Conservation (phyloP, 106 monocot species). For the Hemerocallis citrina region DNA sequence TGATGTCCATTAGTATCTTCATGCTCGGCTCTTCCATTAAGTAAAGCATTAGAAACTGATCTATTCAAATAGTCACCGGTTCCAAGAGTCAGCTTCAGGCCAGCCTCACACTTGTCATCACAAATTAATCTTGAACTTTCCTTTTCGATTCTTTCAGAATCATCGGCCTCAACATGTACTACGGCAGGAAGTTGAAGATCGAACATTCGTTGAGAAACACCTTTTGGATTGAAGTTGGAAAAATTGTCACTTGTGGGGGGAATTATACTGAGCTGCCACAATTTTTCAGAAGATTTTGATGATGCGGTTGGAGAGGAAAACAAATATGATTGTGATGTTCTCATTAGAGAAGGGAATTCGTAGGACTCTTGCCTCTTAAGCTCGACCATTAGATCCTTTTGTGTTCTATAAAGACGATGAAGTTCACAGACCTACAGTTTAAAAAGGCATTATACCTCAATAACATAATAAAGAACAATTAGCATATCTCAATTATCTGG, state of each 20-base stretch:
- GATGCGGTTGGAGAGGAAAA: slow-evolving; percentile 13
- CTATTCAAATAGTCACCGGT: slow-evolving; percentile 10
- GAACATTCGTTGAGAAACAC: slow-evolving; percentile 14
- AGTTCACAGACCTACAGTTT: slow-evolving; percentile 46
- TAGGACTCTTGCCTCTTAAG: slow-evolving; percentile 21
- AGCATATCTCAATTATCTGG: no score
- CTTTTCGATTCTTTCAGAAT: slow-evolving; percentile 5
- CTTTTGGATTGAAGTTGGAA: slow-evolving; percentile 5
- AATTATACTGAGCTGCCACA: slow-evolving; percentile 7
- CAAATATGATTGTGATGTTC: slow-evolving; percentile 16
- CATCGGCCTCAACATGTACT: slow-evolving; percentile 27
- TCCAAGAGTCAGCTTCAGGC: slow-evolving; percentile 26
- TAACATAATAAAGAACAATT: not conserved
- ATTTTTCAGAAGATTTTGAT: slow-evolving; percentile 7
- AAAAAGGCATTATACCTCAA: not conserved
- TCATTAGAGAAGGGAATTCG: slow-evolving; percentile 6
- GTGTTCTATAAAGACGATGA: slow-evolving; percentile 55
- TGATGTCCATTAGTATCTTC: slow-evolving; percentile 13
- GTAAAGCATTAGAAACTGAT: slow-evolving; percentile 13
- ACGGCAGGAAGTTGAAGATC: slow-evolving; percentile 53
- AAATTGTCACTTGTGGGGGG: slow-evolving; percentile 5
- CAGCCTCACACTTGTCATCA: slow-evolving; percentile 8
- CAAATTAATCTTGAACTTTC: no score
- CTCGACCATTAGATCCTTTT: slow-evolving; percentile 56
- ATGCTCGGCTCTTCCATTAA: not conserved